Evolutionary conservation across 169 alveolate species (phyloP).

Genomic region (Cryptosporidium viatorum): DNA sequence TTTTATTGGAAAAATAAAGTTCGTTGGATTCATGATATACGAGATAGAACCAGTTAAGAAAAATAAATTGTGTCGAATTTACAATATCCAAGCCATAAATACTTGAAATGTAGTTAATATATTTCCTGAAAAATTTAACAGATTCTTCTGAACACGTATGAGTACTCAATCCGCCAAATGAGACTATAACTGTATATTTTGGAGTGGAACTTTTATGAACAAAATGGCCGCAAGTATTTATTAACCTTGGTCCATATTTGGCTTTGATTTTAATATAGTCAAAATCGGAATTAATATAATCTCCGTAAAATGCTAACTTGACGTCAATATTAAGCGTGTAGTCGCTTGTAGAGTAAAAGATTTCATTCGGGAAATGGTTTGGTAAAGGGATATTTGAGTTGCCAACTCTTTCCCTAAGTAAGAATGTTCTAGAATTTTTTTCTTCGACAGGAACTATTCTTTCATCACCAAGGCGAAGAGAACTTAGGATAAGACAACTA

Average conservation of each 20-base stretch:
- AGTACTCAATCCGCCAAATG: constrained; percentile 35
- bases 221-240: constrained; percentile 46
- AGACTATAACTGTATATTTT: constrained; percentile 37
- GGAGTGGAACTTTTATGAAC: constrained; percentile 19
- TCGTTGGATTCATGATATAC: neutral
- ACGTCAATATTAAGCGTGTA: constrained; percentile 4
- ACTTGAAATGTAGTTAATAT: constrained; percentile 5
- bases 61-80: constrained; percentile 32
- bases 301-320: constrained; percentile 41
- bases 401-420: neutral
- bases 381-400: neutral
- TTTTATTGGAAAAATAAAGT: neutral
- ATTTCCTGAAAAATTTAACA: constrained; percentile 31
- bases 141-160: constrained; percentile 23
- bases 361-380: constrained; percentile 15
- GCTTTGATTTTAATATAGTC: neutral
- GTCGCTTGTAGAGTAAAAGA: constrained; percentile 10
- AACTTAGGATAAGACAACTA: neutral
- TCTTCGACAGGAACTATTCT: neutral
- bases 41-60: constrained; percentile 46
- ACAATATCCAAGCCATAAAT: constrained; percentile 32
- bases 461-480: neutral
- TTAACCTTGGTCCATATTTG: constrained; percentile 32
- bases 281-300: constrained; percentile 26
- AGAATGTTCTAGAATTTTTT: neutral